Evolutionary conservation across 805 yeast genomes (phyloP), one percentile per base, ranked within the genome.

Genomic region (Ogataea angusta): DNA sequence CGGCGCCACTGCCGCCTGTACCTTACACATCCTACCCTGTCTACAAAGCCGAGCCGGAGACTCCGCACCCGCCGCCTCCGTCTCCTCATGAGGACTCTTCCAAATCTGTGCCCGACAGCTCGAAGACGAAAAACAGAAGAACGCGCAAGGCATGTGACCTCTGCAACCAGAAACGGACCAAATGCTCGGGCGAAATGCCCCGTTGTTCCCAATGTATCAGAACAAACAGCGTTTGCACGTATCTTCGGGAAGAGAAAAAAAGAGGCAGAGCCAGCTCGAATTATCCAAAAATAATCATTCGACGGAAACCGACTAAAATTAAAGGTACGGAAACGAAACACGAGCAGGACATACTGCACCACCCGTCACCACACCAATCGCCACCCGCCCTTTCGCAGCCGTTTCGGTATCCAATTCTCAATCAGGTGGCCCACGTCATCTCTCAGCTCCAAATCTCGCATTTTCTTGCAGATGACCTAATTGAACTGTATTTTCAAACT

Each of bases 151-250:
- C 77, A 1, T 73, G 78, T 48, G 78, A 73, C 48, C 53, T 62
- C 13, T 73, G 78, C 53, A 71, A 71, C 46, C 64, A 63, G 37
- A 64, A 67, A 38, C 57, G 77, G 41, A 69, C 75, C 2, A 70
- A 69, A 42, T 73, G 78, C 51, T 72, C 72, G 40, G 78, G 78
- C 3, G 60, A 56, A 16, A 46, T 46, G 5, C 78, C 77, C 0
- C 34, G 42, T 6, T 73, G 78, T 46, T 48, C 59, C 3, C 73
- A 70, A 41, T 73, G 78, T 41, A 14, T 45, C 1, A 62, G 59
- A 36, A 45, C 61, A 1, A 51, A 54, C 26, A 50, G 57, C 1
- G 45, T 51, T 6, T 70, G 75, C 45, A 66, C 73, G 1, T 73
- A 73, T 43, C 44, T 64, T 8, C 56, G 77, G 26, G 57, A 63